Evolutionary conservation across 2,329 filamentous ascomycete species (phyloP), one percentile per base, ranked within the genome.

Genomic region (Akanthomyces dipterigenus): DNA sequence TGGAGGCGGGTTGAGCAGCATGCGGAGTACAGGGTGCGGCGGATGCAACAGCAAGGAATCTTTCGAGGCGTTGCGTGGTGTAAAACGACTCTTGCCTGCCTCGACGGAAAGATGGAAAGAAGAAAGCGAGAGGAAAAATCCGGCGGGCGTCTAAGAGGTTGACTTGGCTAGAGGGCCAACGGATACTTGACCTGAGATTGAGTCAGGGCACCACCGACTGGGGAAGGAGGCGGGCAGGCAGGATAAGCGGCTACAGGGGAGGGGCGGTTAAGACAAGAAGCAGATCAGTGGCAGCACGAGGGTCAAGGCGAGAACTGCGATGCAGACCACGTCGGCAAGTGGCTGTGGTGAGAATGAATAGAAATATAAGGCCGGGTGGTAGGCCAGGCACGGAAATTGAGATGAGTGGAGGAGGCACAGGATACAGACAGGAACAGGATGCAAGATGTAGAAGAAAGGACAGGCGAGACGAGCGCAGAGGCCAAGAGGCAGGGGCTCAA

Each of bases 31-130:
- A 26, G 62, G 67, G 64, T 40, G 61, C 59, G 43, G 51, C 51
- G 49, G 63, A 57, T 28, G 46, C 24, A 34, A 20, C 26, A 34
- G n/a, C 9, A 40, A 36, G n/a, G 26, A 36, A 12, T 60, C 3
- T 54, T 48, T 36, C 43, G 43, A 60, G 46, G 46, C 50, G 50
- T 60, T 55, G 50, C 59, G 62, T 61, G n/a, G 61, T 57, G 55
- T 40, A 43, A 43, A 64, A 62, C 65, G 68, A 67, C 68, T 70
- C 69, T 67, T 65, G 66, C 63, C 62, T 61, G 64, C 51, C 9
- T 66, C 66, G 63, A 62, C 12, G 22, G 43, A 31, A 22, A 18
- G 59, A 54, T 63, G 67, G 49, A 45, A 63, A 45, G 46, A 46
- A 24, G 31, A 51, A 20, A 43, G 26, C 20, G 36, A 51, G 49